Evolutionary conservation across 2,329 filamentous ascomycete species (phyloP).

Genomic region (Neocatenulostroma microsporum): DNA sequence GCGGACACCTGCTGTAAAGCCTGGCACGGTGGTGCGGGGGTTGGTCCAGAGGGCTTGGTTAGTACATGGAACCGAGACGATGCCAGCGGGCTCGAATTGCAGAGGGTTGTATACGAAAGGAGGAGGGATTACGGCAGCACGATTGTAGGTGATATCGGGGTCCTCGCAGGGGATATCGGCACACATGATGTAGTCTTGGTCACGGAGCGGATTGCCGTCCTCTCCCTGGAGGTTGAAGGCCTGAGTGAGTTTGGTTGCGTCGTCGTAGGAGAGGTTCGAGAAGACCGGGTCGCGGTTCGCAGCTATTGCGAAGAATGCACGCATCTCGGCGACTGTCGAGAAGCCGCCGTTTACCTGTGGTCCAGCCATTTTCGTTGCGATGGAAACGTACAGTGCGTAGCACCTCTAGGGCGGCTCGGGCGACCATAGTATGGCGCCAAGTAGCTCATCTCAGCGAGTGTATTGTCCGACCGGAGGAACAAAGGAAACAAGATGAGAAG

Average conservation of each 20-base stretch:
- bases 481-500: too few species aligned
- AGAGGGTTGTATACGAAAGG: not conserved
- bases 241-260: not conserved
- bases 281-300: not conserved
- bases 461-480: too few species aligned
- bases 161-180: not conserved
- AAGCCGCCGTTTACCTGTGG: too few species aligned
- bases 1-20: not conserved
- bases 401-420: too few species aligned
- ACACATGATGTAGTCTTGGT: too few species aligned
- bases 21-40: not conserved
- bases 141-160: not conserved
- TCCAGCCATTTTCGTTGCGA: too few species aligned
- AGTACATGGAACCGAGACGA: not conserved
- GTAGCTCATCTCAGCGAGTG: too few species aligned
- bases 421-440: too few species aligned
- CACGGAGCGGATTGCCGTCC: not conserved
- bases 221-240: not conserved
- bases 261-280: not conserved
- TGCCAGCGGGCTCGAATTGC: not conserved
- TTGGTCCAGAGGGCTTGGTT: not conserved
- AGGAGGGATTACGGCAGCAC: not conserved
- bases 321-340: too few species aligned
- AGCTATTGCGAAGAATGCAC: too few species aligned
- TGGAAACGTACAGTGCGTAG: too few species aligned